phyloP scores from a whole-genome alignment of 345 rosid species.

The Iberis pinnata region DNA sequence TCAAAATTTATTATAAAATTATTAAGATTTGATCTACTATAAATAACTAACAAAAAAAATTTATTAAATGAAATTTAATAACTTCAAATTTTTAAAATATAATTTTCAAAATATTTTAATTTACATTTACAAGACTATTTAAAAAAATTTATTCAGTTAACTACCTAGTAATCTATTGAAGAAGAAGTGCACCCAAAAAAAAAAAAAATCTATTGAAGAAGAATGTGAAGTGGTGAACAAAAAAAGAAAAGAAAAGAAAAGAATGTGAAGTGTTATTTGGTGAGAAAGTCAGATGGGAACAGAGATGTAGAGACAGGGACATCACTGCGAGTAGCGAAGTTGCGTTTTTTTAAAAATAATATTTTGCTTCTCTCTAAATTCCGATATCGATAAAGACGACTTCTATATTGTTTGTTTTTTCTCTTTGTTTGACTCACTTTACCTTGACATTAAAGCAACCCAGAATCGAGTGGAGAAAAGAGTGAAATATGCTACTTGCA shows the following conservation, averaged over 20 bases:
- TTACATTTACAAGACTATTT: too few species aligned
- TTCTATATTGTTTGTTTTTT: neutral
- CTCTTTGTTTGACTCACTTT: conserved; percentile 15
- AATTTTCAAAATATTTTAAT: too few species aligned
- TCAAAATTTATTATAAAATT: too few species aligned
- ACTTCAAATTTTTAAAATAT: too few species aligned
- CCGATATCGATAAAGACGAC: conserved; percentile 18
- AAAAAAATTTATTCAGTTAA: too few species aligned
- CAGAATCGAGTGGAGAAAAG: conserved; percentile 12
- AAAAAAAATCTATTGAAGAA: conserved; percentile 1
- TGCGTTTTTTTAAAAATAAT: neutral
- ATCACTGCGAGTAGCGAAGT: neutral
- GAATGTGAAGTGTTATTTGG: conserved; percentile 4
- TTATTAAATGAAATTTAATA: too few species aligned
- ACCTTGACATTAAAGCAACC: conserved; percentile 36
- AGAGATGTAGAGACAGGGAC: conserved; percentile 21
- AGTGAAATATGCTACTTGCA: conserved; percentile 17
- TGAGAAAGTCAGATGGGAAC: conserved; percentile 19
- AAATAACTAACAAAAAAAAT: too few species aligned
- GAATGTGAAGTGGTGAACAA: conserved; percentile 5
- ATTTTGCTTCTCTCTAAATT: neutral
- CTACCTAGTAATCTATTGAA: too few species aligned
- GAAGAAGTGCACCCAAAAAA: too few species aligned
- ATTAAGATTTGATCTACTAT: too few species aligned
- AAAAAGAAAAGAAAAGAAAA: too few species aligned